Evolutionary conservation across 2,329 filamentous ascomycete genomes (phyloP), one percentile per base, ranked within the genome.

Genomic region (Dothistroma septosporum): DNA sequence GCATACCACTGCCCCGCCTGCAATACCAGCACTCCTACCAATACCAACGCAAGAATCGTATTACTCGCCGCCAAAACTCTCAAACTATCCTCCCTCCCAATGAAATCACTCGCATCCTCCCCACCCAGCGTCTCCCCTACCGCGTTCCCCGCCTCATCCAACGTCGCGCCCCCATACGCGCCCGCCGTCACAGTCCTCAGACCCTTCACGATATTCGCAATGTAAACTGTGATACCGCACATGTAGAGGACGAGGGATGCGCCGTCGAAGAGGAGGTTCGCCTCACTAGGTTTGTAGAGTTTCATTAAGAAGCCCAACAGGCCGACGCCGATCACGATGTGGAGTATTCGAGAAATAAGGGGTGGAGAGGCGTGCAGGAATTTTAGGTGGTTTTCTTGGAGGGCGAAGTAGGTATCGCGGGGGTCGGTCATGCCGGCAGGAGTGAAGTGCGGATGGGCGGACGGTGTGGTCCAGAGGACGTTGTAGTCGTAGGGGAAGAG

Each of bases 1-100:
- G 94, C 94, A 79, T 99, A 99, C 94, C 93, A 97, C 83, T 97
- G 91, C 11, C 94, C 94, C 21, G 91, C 91, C 84, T 99, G 94
- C 72, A 99, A 78, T 35, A 97, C 90, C 66, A 99, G 75, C 10
- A 99, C 90, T 5, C 94, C 94, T 2, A 97, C 87, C 57, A 99
- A 78, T 32, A 99, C 91, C 49, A 99, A 83, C 37, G 93, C 94
- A 60, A 97, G 78, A 73, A 99, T 99, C 2, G 94, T 97, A 77
- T 99, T 96, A 76, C 91, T 96, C 8, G 94, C 94, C 33, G 92
- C 87, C 70, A 97, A 81, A 16, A 99, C 93, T 79, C 91, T 89
- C 69, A 99, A 79, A 71, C 87, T 93, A 75, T 99, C 94, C 78
- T 97, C 92, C 28, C 92, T 81, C 2, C 88, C 88, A 44, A 99